Conservation (phyloP, 331 rosid species). For the Malus hybrid region DNA sequence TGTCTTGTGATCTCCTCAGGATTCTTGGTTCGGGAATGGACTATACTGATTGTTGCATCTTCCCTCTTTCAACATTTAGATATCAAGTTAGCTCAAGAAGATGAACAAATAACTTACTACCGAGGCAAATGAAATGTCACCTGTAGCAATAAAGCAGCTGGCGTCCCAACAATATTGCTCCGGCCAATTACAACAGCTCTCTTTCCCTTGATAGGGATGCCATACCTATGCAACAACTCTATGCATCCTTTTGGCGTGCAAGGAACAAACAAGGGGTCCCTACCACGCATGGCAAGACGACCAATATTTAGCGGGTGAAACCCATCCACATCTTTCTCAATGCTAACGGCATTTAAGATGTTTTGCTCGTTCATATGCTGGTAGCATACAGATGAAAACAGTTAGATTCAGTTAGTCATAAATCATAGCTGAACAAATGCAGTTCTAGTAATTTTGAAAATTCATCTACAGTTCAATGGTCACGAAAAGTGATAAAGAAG, state of each 20-base stretch:
- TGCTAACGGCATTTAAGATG: constrained; percentile 65
- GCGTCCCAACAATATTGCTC: constrained; percentile 93
- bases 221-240: constrained; percentile 70
- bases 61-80: constrained; percentile 45
- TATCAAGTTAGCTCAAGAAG: not conserved
- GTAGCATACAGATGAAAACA: constrained; percentile 6
- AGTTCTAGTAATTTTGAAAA: not conserved
- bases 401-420: not conserved
- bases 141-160: constrained; percentile 84
- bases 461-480: not conserved
- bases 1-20: constrained; percentile 69
- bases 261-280: constrained; percentile 85
- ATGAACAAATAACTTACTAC: not conserved
- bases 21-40: constrained; percentile 75
- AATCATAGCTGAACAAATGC: not conserved
- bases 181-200: constrained; percentile 90
- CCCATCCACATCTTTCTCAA: constrained; percentile 92
- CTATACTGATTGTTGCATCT: constrained; percentile 78
- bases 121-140: constrained; percentile 26
- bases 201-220: constrained; percentile 62
- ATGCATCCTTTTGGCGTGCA: constrained; percentile 98
- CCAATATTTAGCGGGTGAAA: constrained; percentile 90
- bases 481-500: not conserved
- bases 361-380: constrained; percentile 86
- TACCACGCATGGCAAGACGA: constrained; percentile 89